Evolutionary conservation across 495 filamentous ascomycete species (phyloP).

Genomic region (Cercophora scortea): DNA sequence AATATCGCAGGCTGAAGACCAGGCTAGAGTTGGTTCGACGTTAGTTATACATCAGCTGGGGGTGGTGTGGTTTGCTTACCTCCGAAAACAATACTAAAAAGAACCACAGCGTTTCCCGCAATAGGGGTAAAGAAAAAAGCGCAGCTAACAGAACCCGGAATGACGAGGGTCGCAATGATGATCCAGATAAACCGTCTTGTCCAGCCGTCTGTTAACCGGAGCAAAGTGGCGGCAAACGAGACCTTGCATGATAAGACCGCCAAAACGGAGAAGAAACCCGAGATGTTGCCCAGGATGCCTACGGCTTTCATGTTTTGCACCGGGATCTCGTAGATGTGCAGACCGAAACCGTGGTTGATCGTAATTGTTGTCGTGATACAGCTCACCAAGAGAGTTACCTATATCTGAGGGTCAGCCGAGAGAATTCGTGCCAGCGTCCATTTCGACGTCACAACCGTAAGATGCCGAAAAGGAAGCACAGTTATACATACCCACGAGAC

Average conservation of each 20-base stretch:
- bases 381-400: conserved; percentile 5
- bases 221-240: conserved; percentile 24
- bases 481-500: conserved; percentile 15
- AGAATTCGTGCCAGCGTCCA: background rate
- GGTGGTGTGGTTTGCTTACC: background rate
- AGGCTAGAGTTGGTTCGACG: conserved; percentile 7
- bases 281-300: conserved; percentile 11
- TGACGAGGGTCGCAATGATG: conserved; percentile 23
- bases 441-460: background rate
- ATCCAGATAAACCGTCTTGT: conserved; percentile 14
- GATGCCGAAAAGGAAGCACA: background rate
- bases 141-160: conserved; percentile 15
- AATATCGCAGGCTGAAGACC: conserved; percentile 23
- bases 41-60: background rate
- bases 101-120: background rate
- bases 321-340: conserved; percentile 15
- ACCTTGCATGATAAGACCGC: conserved; percentile 24
- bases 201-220: conserved; percentile 16
- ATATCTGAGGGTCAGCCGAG: background rate
- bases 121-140: background rate
- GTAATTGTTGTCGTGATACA: conserved; percentile 15
- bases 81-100: conserved; percentile 9
- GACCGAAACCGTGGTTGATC: conserved; percentile 18
- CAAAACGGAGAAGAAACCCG: conserved; percentile 15
- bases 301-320: conserved; percentile 7